Evolutionary conservation across 2,329 filamentous ascomycete species (phyloP), one percentile per base, ranked within the genome.

Genomic region (Aureobasidium sp.): DNA sequence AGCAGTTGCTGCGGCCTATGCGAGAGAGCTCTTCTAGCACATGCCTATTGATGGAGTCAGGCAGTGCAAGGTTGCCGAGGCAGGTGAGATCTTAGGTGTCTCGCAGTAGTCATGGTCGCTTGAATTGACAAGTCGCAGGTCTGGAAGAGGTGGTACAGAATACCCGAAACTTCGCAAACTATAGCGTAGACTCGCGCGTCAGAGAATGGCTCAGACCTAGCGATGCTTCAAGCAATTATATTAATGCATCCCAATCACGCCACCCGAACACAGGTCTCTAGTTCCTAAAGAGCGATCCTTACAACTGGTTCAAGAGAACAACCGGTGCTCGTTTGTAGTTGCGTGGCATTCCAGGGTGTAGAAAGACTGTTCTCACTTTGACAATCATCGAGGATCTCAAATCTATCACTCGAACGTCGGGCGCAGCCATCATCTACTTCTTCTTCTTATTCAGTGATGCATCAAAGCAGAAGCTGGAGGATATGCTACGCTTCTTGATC

Each of bases 1-100:
- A 11, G 66, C 57, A n/a, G 62, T 60, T 2, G 68, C 68, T 6
- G 68, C 68, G 8, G 67, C 66, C 1, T 68, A 62, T 15, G 45
- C 57, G 1, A 61, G 49, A 33, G 49, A 61, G 22, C 44, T 63
- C 8, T 45, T 63, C 31, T 8, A 22, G 3, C 42, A 57, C 24
- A 58, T 62, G 50, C 40, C 50, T 6, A 31, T 62, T 8, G 60
- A 62, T 1, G 39, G 42, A 27, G 50, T 62, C n/a, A 57, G 47
- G 33, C 39, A 45, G 17, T 61, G 39, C 39, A 45, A 27, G 14
- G 11, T 47, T 5, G 14, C 54, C 5, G 33, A 47, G 29, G 17
- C n/a, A 48, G 54, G 54, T 59, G 31, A 37, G 11, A 3, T 22
- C 12, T 15, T 29, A 9, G 17, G 17, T 47, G 4, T 15, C 5